Evolutionary conservation across 2,329 filamentous ascomycete species (phyloP), one percentile per base, ranked within the genome.

Genomic region (Macrophomina pseudophaseolina): DNA sequence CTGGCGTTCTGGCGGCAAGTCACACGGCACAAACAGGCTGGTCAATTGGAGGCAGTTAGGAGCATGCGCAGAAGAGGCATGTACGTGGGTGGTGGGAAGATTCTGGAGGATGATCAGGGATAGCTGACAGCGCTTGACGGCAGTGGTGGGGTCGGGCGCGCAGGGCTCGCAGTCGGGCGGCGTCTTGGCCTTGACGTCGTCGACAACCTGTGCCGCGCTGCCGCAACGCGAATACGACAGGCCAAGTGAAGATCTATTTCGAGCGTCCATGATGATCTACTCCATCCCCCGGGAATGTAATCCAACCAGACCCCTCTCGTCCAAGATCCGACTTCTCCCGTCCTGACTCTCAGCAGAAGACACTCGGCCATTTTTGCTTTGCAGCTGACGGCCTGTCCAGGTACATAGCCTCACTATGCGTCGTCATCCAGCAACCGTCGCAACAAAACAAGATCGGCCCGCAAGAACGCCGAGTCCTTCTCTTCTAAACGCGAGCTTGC

Each of bases 111-210:
- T 33, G 63, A 53, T 65, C 63, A 65, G 63, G 63, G 63, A 65
- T 65, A 33, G 30, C 23, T 58, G 52, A n/a, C 62, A 51, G 62
- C 62, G 62, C 14, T 33, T 35, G 40, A 54, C 38, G 23, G 49
- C 23, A 18, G n/a, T 65, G 63, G 63, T 65, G 63, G 63, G 63
- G 63, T 65, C 63, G 63, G 63, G 63, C 52, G 49, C 51, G 62
- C 49, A 53, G 44, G 46, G 32, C 60, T 30, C 53, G 51, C 40
- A 40, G 49, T 65, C 33, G 56, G 56, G 40, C 38, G 62, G 32
- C 49, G 49, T 32, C 63, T 65, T 65, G 63, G 63, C 63, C 38
- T 64, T 56, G 38, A 56, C 40, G 51, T 65, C 62, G 62, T 56
- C 62, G 5, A 58, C 30, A 40, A n/a, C 32, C 18, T n/a, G 33